Evolutionary conservation across 345 rosid genomes (phyloP), one percentile per base, ranked within the genome.

Genomic region (Durio zibethinus): DNA sequence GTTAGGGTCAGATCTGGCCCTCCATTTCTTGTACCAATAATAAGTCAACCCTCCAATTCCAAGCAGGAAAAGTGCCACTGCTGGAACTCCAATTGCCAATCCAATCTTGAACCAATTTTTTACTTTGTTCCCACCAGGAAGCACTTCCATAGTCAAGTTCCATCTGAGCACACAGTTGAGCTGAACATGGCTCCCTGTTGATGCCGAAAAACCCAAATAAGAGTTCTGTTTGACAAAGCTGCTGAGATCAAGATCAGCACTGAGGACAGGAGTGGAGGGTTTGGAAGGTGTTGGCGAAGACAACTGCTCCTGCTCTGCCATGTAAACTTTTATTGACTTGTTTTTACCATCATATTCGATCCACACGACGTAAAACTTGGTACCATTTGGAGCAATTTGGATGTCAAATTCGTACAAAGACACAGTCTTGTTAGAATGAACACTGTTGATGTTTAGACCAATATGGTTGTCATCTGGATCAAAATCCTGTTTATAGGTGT

Each of bases 381-480:
- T 45, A 3, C 64, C 82, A 2, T 35, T 35, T 0, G 91, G 90
- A 9, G 86, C 79, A 31, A 89, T 80, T 7, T 84, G 77, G 79
- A 87, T 80, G 15, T 77, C 86, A 1, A n/a, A 56, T 57, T 52
- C 4, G 2, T 83, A 80, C 60, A 89, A 79, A 7, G 85, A 62
- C 1, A 72, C 83, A 0, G 84, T 83, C 70, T 64, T 74, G 31
- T 27, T 80, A 11, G 90, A 88, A 0, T 18, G 61, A 31, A 88
- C 85, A 11, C 85, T 70, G 62, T 91, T 86, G 78, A 89, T 83
- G 71, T 88, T 76, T 8, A 89, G 86, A 65, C 94, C 94, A 9
- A 89, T 53, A 78, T 91, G 94, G 76, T 91, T 91, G 29, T 78
- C 83, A 33, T 91, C 89, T 0, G 90, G 93, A 78, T 91, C 91